phyloP scores from a whole-genome alignment of 345 rosid species.

The Citrus australasica region DNA sequence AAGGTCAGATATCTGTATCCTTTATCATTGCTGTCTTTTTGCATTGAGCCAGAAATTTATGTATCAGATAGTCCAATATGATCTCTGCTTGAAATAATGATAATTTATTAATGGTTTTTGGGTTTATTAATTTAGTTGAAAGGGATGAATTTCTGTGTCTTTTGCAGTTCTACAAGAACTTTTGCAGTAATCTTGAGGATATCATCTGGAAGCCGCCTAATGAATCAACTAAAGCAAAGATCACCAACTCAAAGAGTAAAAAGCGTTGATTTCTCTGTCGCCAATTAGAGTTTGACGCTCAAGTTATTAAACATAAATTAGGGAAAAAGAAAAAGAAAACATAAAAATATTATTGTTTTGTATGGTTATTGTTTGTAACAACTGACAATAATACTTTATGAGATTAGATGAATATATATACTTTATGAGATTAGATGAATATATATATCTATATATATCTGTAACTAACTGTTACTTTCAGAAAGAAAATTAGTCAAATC shows the following conservation, averaged over 20 bases:
- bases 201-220: slow-evolving; percentile 87
- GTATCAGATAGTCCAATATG: background rate
- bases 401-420: background rate
- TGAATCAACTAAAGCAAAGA: slow-evolving; percentile 53
- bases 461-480: background rate
- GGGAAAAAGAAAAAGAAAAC: background rate
- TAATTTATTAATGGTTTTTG: background rate
- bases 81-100: background rate
- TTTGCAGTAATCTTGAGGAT: slow-evolving; percentile 81
- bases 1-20: slow-evolving; percentile 45
- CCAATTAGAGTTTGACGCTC: background rate
- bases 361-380: slow-evolving; percentile 12
- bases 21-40: background rate
- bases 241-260: slow-evolving; percentile 60
- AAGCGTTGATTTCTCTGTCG: slow-evolving; percentile 38
- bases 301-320: background rate
- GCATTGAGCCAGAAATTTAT: background rate
- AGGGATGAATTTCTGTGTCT: background rate
- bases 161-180: slow-evolving; percentile 85
- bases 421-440: background rate
- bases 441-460: too few species aligned
- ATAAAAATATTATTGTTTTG: background rate
- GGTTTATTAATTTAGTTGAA: background rate
- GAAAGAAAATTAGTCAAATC: background rate
- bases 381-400: background rate